Evolutionary conservation across 108 stramenopile genomes (phyloP).

Genomic region (Skeletonema costatum): DNA sequence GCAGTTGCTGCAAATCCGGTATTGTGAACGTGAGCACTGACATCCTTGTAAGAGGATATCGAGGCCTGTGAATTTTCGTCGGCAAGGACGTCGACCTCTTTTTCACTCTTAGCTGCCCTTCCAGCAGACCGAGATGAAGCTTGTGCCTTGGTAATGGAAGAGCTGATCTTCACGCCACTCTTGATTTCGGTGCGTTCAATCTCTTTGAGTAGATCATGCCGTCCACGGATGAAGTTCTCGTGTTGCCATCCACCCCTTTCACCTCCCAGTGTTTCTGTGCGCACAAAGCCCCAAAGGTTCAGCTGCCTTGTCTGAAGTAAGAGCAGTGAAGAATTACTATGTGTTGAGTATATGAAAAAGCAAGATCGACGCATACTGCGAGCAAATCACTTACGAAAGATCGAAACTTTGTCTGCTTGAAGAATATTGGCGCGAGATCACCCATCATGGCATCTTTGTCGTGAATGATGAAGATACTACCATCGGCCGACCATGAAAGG

Average conservation of each 20-base stretch:
- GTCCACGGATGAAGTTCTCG: constrained; percentile 25
- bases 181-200: constrained; percentile 16
- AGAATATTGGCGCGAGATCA: constrained; percentile 4
- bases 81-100: not conserved
- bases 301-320: not conserved
- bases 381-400: constrained; percentile 2
- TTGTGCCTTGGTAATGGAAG: not conserved
- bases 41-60: not conserved
- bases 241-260: constrained; percentile 4
- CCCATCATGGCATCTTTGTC: constrained; percentile 1
- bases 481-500: not conserved
- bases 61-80: not conserved
- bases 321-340: not conserved
- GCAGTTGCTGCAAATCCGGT: not conserved
- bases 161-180: not conserved
- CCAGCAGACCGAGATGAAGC: not conserved
- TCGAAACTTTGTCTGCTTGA: constrained; percentile 13
- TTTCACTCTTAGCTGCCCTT: not conserved
- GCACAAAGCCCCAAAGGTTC: constrained; percentile 4
- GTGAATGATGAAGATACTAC: not conserved
- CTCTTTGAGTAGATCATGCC: constrained; percentile 10
- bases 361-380: not conserved
- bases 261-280: not conserved
- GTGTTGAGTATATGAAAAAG: not conserved
- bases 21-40: too few relatives aligned